Base-by-base conservation (phyloP, 1,284 basidiomycete genomes). In the Leccinum fuscescens region DNA sequence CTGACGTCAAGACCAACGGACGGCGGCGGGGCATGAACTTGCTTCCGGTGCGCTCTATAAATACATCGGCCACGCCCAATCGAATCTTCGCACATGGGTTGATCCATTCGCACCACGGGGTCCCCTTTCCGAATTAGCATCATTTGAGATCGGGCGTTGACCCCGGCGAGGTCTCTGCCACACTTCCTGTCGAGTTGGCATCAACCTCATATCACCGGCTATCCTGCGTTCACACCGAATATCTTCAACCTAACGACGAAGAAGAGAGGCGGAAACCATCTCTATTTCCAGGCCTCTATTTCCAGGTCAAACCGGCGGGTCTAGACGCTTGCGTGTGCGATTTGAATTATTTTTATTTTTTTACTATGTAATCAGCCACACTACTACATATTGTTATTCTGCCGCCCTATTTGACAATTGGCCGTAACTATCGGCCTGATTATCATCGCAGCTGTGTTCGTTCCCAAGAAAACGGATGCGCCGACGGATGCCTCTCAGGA, bases 371-470 rank as follows among this genome's bases (percentile, higher is more conserved):
- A 48, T 14, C 27, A 50, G 8, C 49, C 27, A 27, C 15, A 15
- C 20, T 14, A 49, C 46, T 15, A 49, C 46, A 49, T 24, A 49
- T 49, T 29, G 9, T 29, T 51, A 0, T 51, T 51, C 24, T n/a
- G 15, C 27, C 15, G 4, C 5, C n/a, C 44, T 22, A 46, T 29
- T 51, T 51, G 24, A 29, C 55, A 39, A 27, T 4, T 11, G 14
- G 2, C 42, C 35, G 58, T 59, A 22, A 17, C 39, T 17, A 6
- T 17, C 58, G 58, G 31, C 37, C 37, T 35, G 29, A 31, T 46
- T 29, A 61, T 39, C 60, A 27, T 46, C 60, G 33, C 31, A 62
- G 15, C 42, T n/a, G 59, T 56, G 42, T 15, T 9, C 4, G 20
- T 48, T 54, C 35, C 37, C 44, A 64, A 54, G 49, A 39, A 44